Conservation (phyloP, 495 filamentous ascomycete species). For the Poronia punctata region DNA sequence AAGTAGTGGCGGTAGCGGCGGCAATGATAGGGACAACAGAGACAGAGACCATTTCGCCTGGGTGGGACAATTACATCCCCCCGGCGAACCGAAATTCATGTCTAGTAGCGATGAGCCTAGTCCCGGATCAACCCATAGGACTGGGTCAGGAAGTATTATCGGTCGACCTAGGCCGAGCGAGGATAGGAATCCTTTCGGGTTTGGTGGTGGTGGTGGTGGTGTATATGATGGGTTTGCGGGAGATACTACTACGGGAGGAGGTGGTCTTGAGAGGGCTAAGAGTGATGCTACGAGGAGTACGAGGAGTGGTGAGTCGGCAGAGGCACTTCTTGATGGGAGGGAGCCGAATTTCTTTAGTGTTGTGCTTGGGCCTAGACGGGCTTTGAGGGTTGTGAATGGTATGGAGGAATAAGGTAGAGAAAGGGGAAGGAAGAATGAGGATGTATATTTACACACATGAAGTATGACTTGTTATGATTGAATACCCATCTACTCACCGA, state of each 20-base stretch:
- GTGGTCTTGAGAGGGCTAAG: conserved; percentile 16
- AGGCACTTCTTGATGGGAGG: conserved; percentile 52
- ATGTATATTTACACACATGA: too few species aligned
- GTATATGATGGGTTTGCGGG: not conserved
- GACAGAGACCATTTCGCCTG: conserved; percentile 31
- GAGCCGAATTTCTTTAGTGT: conserved; percentile 73
- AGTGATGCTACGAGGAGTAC: conserved; percentile 30
- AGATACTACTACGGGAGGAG: not conserved
- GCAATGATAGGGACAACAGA: not conserved
- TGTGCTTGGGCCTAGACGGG: conserved; percentile 62
- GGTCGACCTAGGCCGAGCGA: conserved; percentile 14
- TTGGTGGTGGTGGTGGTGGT: conserved; percentile 8
- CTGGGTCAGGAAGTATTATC: conserved; percentile 5
- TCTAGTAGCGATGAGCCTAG: conserved; percentile 20
- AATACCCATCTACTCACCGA: too few species aligned
- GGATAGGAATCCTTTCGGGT: conserved; percentile 11
- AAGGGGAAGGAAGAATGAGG: too few species aligned
- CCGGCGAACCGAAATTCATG: conserved; percentile 28
- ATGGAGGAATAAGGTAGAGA: conserved; percentile 30
- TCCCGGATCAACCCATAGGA: conserved; percentile 12
- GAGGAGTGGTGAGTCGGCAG: conserved; percentile 32
- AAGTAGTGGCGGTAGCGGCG: conserved; percentile 8
- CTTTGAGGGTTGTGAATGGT: conserved; percentile 64
- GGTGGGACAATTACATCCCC: conserved; percentile 22
- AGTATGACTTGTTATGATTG: too few species aligned